Evolutionary conservation across 768 basidiomycete species (phyloP).

Genomic region (Lenzites betulinus): DNA sequence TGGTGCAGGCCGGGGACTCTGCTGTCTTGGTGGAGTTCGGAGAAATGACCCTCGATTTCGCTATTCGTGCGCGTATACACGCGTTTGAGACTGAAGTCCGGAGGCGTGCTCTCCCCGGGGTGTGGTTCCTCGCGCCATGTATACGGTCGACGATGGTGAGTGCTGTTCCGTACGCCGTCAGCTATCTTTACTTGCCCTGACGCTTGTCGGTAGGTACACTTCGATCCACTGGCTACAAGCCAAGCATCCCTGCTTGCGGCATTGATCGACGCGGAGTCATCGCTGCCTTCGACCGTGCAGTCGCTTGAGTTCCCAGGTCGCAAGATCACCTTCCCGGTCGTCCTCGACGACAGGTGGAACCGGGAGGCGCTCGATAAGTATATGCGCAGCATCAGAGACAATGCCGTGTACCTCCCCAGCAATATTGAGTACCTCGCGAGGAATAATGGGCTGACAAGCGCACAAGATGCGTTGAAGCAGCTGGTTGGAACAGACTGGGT

Average conservation of each 20-base stretch:
- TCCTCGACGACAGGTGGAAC: constrained; percentile 60
- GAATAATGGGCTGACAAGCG: constrained; percentile 56
- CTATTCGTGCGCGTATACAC: constrained; percentile 58
- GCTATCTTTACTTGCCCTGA: not conserved
- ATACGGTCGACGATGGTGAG: constrained; percentile 61
- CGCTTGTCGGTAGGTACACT: constrained; percentile 44
- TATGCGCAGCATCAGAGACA: constrained; percentile 53
- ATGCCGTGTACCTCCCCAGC: constrained; percentile 67
- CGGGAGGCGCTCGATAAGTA: constrained; percentile 58
- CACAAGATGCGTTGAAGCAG: constrained; percentile 46
- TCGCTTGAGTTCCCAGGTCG: constrained; percentile 52
- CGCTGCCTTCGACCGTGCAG: constrained; percentile 42
- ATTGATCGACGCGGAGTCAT: constrained; percentile 41
- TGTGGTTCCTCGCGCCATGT: constrained; percentile 49
- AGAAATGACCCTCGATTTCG: constrained; percentile 51
- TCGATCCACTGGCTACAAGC: constrained; percentile 43
- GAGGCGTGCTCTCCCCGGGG: constrained; percentile 35
- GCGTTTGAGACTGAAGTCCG: constrained; percentile 48
- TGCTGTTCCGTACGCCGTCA: not conserved
- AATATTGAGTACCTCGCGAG: constrained; percentile 67
- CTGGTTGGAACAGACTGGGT: constrained; percentile 56
- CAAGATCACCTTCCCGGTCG: constrained; percentile 60
- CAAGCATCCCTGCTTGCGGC: constrained; percentile 46
- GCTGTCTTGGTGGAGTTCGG: constrained; percentile 68
- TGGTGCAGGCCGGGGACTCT: constrained; percentile 57